phyloP scores from a whole-genome alignment of 495 filamentous ascomycete genomes.

The Penicillium coprophilum region DNA sequence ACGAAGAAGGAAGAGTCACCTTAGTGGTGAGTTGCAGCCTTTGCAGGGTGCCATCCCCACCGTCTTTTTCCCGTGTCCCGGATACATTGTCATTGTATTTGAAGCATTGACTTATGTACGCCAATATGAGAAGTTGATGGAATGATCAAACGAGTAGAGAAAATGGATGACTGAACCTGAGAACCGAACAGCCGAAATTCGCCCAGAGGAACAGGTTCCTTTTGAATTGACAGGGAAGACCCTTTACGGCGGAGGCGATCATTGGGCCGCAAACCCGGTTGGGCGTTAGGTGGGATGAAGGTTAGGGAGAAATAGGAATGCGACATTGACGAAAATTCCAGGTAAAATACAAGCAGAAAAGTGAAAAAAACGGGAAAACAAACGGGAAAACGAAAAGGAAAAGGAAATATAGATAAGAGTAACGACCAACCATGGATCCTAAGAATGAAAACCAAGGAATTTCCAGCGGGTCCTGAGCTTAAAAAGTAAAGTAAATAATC shows the following conservation, averaged over 20 bases:
- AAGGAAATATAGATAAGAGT: slow-evolving; percentile 11
- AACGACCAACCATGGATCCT: slow-evolving; percentile 3
- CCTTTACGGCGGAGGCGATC: slow-evolving; percentile 22
- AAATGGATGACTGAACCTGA: background rate
- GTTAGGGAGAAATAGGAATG: slow-evolving; percentile 8
- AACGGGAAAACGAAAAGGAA: background rate
- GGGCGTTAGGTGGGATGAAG: slow-evolving; percentile 12
- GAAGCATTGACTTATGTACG: background rate
- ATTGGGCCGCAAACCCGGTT: slow-evolving; percentile 31
- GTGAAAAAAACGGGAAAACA: background rate
- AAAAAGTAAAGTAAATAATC: slow-evolving; percentile 10
- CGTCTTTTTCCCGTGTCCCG: slow-evolving; percentile 25
- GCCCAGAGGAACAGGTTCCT: background rate
- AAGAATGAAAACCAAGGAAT: slow-evolving; percentile 13
- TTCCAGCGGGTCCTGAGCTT: slow-evolving; percentile 18
- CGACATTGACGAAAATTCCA: background rate
- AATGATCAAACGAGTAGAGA: background rate
- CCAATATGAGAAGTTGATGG: background rate
- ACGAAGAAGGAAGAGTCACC: background rate
- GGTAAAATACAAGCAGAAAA: background rate
- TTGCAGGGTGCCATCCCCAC: slow-evolving; percentile 26
- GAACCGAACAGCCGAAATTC: slow-evolving; percentile 5
- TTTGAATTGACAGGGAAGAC: slow-evolving; percentile 7
- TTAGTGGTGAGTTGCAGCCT: background rate
- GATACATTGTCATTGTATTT: slow-evolving; percentile 25